These are phyloP conservation scores for Aspergillus unguis DNA, from an alignment of 2,329 filamentous ascomycete genomes.

Conservation along the genomic window DNA sequence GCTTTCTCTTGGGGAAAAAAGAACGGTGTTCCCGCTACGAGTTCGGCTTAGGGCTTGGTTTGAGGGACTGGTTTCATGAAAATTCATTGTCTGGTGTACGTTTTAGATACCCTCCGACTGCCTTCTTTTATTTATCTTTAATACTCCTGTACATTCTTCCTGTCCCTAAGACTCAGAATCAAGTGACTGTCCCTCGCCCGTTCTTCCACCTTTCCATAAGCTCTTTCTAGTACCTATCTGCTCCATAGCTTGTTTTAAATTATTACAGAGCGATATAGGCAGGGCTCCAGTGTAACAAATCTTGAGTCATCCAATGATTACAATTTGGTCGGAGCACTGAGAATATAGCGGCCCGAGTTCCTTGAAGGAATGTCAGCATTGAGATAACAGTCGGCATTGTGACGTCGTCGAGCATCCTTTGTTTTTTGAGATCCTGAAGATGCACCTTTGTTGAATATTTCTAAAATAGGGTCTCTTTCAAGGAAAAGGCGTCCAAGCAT, in stretches of 20 bases:
- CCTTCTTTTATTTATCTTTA: constrained; percentile 15
- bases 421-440: not conserved
- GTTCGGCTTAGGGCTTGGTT: constrained; percentile 9
- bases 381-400: not conserved
- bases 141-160: constrained; percentile 7
- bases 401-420: not conserved
- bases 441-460: not conserved
- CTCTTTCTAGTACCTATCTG: not conserved
- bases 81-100: constrained; percentile 20
- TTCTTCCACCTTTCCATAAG: not conserved
- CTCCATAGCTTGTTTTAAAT: not conserved
- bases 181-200: constrained; percentile 2
- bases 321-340: not conserved
- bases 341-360: not conserved
- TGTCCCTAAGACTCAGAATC: constrained; percentile 9
- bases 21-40: constrained; percentile 42
- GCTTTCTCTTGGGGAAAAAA: constrained; percentile 57
- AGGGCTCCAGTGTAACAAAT: not conserved
- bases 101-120: constrained; percentile 29
- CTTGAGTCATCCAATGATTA: not conserved
- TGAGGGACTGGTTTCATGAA: constrained; percentile 4
- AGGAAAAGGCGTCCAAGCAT: not conserved
- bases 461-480: not conserved
- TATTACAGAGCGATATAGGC: not conserved
- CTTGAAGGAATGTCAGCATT: not conserved